Evolutionary conservation across 176 grass and related monocot genomes (phyloP), one percentile per base, ranked within the genome.

Genomic region (Alloteropsis semialata): DNA sequence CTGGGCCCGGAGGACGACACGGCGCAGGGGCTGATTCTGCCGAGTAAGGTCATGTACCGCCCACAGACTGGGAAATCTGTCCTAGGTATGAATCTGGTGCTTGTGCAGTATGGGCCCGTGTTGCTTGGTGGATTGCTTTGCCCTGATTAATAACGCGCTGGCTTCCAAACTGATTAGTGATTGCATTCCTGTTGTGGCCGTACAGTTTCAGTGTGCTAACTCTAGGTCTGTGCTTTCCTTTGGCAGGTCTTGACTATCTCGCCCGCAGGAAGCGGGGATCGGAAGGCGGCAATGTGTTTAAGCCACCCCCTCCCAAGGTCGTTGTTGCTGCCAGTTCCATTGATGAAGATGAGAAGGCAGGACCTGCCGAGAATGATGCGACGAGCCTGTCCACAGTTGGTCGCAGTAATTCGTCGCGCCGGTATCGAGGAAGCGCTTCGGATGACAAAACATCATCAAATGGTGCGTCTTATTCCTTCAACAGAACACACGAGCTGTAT

Each of bases 261-360:
- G 96, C 96, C 36, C 86, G 55, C 59, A 84, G 64, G 43, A 98
- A 98, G 60, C 89, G 91, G 68, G 96, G 66, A 25, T 57, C 65
- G 0, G 87, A 83, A 73, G 86, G 49, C 0, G 56, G 53, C 69
- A 87, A 49, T 80, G 72, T 48, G 4, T 95, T 95, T 76, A 93
- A 91, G 85, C 82, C 53, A 0, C 93, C 96, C 27, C 65, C 81
- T 85, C 84, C 69, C 30, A 85, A 87, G 73, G 79, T 84, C 42
- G 60, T 84, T 24, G 84, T 85, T 34, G 68, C 84, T 6, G 64
- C 85, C 11, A 45, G n/a, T 87, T 88, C 90, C 34, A 61, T 92
- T 0, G 96, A 95, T 63, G 96, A 98, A 84, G 93, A 98, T 43
- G 96, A 95, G 62, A 93, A 88, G 25, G 41, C 49, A 28, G 84